These are phyloP conservation scores for Besnoitia besnoiti DNA, from an alignment of 169 alveolate species.

Conservation along the genomic window DNA sequence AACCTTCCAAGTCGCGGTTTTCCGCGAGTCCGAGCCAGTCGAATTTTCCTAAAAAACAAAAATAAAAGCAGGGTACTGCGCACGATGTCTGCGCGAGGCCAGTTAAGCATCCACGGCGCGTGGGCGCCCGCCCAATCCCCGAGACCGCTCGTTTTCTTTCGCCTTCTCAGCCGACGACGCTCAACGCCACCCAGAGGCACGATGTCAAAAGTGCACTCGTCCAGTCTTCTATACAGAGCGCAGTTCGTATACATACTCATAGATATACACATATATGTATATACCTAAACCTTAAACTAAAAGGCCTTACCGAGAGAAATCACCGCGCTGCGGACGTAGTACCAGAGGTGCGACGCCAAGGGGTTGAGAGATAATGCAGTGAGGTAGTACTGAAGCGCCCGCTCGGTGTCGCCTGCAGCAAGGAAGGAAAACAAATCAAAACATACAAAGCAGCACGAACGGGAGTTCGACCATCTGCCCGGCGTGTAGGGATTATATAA, in stretches of 20 bases:
- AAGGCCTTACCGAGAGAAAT: slow-evolving; percentile 66
- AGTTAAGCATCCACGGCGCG: no score
- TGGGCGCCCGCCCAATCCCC: no score
- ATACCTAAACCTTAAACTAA: not conserved
- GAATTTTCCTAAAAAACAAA: not conserved
- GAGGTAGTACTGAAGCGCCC: slow-evolving; percentile 81
- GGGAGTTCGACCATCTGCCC: no score
- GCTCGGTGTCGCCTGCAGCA: slow-evolving; percentile 62
- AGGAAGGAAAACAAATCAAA: not conserved
- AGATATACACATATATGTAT: no score
- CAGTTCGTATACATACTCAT: no score
- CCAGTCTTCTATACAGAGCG: no score
- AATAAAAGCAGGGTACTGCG: not conserved
- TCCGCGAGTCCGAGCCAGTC: slow-evolving; percentile 37
- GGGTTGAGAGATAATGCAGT: slow-evolving; percentile 84
- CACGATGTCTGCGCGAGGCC: not conserved
- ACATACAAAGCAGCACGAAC: no score
- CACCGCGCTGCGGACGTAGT: slow-evolving; percentile 78
- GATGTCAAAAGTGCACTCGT: no score
- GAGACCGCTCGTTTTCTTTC: no score
- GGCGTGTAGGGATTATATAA: no score
- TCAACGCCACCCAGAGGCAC: no score
- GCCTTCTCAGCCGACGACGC: no score
- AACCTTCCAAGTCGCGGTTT: slow-evolving; percentile 48
- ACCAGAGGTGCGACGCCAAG: slow-evolving; percentile 87